Evolutionary conservation across 495 filamentous ascomycete species (phyloP).

Genomic region (Podospora sp.): DNA sequence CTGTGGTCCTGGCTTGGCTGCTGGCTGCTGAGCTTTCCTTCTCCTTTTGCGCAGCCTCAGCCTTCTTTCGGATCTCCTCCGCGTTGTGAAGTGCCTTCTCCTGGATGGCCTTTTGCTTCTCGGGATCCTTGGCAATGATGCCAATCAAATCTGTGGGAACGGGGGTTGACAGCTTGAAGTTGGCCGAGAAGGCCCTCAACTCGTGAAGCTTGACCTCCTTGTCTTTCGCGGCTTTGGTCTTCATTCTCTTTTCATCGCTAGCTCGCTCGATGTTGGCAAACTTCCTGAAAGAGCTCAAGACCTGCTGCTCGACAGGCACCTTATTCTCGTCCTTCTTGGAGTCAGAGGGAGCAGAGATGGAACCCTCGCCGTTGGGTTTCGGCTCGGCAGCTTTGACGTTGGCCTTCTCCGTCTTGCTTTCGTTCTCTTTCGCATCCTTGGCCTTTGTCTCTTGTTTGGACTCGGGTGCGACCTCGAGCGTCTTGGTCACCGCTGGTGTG

Average conservation of each 20-base stretch:
- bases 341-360: constrained; percentile 40
- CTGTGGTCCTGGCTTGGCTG: constrained; percentile 36
- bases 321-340: constrained; percentile 45
- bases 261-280: constrained; percentile 64
- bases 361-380: constrained; percentile 36
- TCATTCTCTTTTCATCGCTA: constrained; percentile 70
- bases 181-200: constrained; percentile 89
- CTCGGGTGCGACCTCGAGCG: constrained; percentile 34
- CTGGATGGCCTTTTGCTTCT: constrained; percentile 89
- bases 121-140: constrained; percentile 93
- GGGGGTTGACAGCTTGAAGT: constrained; percentile 89
- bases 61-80: constrained; percentile 56
- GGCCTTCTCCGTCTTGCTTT: constrained; percentile 29
- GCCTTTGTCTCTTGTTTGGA: constrained; percentile 24
- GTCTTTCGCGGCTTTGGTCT: constrained; percentile 74
- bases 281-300: constrained; percentile 76
- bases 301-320: constrained; percentile 69
- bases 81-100: constrained; percentile 75
- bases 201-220: constrained; percentile 91
- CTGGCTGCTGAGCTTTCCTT: constrained; percentile 39
- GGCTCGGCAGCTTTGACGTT: constrained; percentile 37
- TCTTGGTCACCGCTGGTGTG: constrained; percentile 28
- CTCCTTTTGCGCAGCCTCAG: constrained; percentile 41
- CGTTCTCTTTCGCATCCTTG: constrained; percentile 25
- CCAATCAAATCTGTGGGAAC: constrained; percentile 90